Evolutionary conservation across 352 stramenopile species (phyloP).

Genomic region (Aphanomyces cochlioides): DNA sequence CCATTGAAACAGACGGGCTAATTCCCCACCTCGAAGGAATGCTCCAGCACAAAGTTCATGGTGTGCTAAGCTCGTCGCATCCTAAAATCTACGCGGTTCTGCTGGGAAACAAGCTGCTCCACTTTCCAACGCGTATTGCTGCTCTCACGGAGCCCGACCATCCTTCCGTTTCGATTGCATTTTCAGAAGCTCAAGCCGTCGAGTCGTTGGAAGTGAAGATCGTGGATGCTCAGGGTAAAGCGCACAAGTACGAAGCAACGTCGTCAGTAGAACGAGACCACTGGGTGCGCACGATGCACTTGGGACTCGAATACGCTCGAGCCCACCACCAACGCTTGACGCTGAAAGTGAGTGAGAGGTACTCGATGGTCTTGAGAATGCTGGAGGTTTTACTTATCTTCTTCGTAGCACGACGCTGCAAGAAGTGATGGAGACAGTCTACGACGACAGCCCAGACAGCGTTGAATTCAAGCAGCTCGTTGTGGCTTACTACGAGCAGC

Average conservation of each 20-base stretch:
- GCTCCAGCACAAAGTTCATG: not conserved
- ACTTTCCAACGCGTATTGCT: slow-evolving; percentile 20
- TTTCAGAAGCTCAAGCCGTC: not conserved
- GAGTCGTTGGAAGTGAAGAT: not conserved
- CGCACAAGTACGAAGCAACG: slow-evolving; percentile 9
- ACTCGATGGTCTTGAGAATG: not conserved
- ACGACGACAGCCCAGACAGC: slow-evolving; percentile 10
- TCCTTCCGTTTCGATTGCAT: not conserved
- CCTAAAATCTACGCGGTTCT: slow-evolving; percentile 18
- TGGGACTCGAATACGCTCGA: slow-evolving; percentile 22
- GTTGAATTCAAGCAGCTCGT: slow-evolving; percentile 19
- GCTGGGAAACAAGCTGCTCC: slow-evolving; percentile 20
- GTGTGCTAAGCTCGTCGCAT: not conserved
- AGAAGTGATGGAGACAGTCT: slow-evolving; percentile 39
- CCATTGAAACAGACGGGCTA: slow-evolving; percentile 17
- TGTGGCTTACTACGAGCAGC: slow-evolving; percentile 19
- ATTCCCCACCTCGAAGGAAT: slow-evolving; percentile 23
- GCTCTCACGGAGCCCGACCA: slow-evolving; percentile 17
- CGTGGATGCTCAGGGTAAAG: not conserved
- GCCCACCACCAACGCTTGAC: slow-evolving; percentile 5
- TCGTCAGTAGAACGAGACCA: slow-evolving; percentile 14
- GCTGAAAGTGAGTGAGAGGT: slow-evolving; percentile 10
- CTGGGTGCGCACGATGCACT: slow-evolving; percentile 20
- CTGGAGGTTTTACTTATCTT: not conserved
- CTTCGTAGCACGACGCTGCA: slow-evolving; percentile 17